phyloP scores from a whole-genome alignment of 1,139 yeast genomes.

The Blastobotrys capitulatus region DNA sequence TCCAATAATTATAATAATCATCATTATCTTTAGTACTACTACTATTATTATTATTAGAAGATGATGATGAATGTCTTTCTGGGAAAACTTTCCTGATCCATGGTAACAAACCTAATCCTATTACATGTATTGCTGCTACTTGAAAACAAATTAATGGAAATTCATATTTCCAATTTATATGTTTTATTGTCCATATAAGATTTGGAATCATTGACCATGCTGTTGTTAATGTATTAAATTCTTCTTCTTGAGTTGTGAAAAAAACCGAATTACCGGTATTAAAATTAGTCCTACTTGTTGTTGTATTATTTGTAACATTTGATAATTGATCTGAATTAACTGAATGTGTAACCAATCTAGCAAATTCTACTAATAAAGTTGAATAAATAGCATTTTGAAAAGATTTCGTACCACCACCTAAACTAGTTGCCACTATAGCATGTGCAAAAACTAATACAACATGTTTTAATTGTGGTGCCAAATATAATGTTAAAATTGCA shows the following conservation, averaged over 20 bases:
- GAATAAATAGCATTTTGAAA: conserved; percentile 32
- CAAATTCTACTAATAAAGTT: conserved; percentile 21
- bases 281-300: no score
- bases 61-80: conserved; percentile 12
- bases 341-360: not conserved
- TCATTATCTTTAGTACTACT: not conserved
- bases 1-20: not conserved
- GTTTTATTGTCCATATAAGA: conserved; percentile 21
- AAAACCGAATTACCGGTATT: not conserved
- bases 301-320: not conserved
- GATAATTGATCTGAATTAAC: not conserved
- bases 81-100: conserved; percentile 26
- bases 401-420: conserved; percentile 32
- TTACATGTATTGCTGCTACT: conserved; percentile 29
- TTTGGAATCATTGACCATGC: conserved; percentile 22
- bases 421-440: conserved; percentile 32
- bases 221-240: conserved; percentile 24
- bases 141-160: conserved; percentile 27
- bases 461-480: conserved; percentile 23
- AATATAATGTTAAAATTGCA: conserved; percentile 24
- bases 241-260: conserved; percentile 11
- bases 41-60: not conserved
- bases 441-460: conserved; percentile 31
- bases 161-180: conserved; percentile 28
- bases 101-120: conserved; percentile 27